Percentiles rank a stretch among this genome's conserved stretches.
phyloP scores from a whole-genome alignment of 768 basidiomycete genomes.

The Lepiota venenata region DNA sequence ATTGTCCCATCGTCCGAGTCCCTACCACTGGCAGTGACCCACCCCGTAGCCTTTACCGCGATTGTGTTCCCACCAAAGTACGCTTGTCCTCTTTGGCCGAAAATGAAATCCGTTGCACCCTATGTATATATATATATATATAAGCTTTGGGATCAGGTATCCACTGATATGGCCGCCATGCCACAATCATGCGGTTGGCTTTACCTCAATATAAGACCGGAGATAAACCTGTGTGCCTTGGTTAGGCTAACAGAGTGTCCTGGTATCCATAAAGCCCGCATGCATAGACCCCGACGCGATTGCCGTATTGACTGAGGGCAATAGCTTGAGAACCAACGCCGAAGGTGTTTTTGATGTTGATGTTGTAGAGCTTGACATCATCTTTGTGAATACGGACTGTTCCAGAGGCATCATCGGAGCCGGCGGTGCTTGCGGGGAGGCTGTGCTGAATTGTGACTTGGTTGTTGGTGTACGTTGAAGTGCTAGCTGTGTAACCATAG shows the following conservation, averaged over 20 bases:
- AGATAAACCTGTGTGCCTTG: conserved; percentile 45
- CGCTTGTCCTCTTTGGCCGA: conserved; percentile 37
- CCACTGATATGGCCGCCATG: no score
- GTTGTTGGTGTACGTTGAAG: conserved; percentile 24
- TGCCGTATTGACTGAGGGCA: conserved; percentile 45
- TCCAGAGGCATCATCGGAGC: conserved; percentile 32
- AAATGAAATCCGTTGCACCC: conserved; percentile 47
- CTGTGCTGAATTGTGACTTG: conserved; percentile 25
- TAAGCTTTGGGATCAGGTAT: not conserved
- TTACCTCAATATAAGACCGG: conserved; percentile 42
- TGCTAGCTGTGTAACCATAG: conserved; percentile 32
- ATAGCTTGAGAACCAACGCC: conserved; percentile 42
- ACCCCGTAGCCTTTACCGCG: conserved; percentile 36
- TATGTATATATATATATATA: conserved; percentile 10
- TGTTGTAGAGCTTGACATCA: conserved; percentile 43
- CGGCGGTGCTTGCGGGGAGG: conserved; percentile 23
- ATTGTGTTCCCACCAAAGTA: conserved; percentile 49
- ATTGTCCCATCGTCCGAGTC: conserved; percentile 35
- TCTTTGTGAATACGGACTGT: conserved; percentile 45
- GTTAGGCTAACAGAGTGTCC: conserved; percentile 43
- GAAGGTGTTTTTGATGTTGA: conserved; percentile 43
- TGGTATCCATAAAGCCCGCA: conserved; percentile 43
- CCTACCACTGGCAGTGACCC: conserved; percentile 45
- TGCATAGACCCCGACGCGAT: conserved; percentile 37
- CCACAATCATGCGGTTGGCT: no score